A percentile compares a stretch with the other conserved stretches of the same genome.
These are phyloP conservation scores for Zarea fungicola DNA, from an alignment of 2,329 filamentous ascomycete species.

Conservation along the genomic window DNA sequence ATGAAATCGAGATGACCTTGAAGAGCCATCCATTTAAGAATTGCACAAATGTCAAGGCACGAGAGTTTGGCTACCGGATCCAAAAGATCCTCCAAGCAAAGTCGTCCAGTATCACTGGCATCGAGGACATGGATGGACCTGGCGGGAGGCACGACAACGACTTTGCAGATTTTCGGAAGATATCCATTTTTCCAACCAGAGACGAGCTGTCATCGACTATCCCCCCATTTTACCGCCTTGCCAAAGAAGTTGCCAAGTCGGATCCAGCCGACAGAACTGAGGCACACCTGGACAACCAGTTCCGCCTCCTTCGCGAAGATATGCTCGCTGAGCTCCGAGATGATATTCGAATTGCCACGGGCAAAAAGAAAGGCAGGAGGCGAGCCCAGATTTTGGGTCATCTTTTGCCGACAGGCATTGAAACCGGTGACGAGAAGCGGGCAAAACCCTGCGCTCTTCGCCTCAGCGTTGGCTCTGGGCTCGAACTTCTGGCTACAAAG, in stretches of 20 bases:
- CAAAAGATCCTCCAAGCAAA: conserved; percentile 30
- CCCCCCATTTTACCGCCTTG: conserved; percentile 49
- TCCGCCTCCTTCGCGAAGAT: conserved; percentile 65
- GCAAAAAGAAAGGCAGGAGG: conserved; percentile 38
- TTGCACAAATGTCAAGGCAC: conserved; percentile 19
- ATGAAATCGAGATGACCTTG: conserved; percentile 23
- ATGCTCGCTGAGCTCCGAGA: conserved; percentile 62
- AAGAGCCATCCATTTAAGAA: conserved; percentile 20
- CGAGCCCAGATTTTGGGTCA: conserved; percentile 32
- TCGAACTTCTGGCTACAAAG: conserved; percentile 38
- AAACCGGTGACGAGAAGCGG: conserved; percentile 26
- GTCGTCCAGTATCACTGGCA: conserved; percentile 19
- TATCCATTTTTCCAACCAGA: conserved; percentile 60
- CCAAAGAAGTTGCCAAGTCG: conserved; percentile 42
- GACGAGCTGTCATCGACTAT: conserved; percentile 56
- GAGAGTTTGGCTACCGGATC: conserved; percentile 31
- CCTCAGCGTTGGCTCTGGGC: conserved; percentile 36
- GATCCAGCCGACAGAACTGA: conserved; percentile 30
- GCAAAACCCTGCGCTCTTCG: conserved; percentile 33
- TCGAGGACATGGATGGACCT: conserved; percentile 27
- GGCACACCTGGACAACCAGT: conserved; percentile 64
- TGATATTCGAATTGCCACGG: conserved; percentile 48
- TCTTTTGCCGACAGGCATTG: conserved; percentile 34
- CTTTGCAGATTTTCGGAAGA: conserved; percentile 52
- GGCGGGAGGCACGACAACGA: conserved; percentile 75